Evolutionary conservation across 306 rosid genomes (phyloP), one percentile per base, ranked within the genome.

Genomic region (Senna siamea): DNA sequence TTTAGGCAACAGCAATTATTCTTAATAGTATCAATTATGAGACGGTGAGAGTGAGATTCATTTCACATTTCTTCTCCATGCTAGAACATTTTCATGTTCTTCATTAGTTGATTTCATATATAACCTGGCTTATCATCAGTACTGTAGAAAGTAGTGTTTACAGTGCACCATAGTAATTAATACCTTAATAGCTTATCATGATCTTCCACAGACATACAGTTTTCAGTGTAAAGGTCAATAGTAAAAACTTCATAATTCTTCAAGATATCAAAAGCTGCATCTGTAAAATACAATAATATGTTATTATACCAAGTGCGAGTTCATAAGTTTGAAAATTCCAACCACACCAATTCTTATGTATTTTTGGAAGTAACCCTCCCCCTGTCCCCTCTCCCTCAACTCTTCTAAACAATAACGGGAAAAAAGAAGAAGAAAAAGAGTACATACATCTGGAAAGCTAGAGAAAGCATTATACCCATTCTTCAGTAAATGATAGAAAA

Each of bases 401-500:
- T 22, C 71, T 69, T 60, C 20, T n/a, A 30, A 54, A 61, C 57
- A 26, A 52, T 4, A 7, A 17, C 2, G 30, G 68, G 47, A 4
- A 51, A 9, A 20, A 10, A 1, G 5, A 66, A n/a, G 14, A 14
- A 30, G 12, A 47, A 48, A 72, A 59, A n/a, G 9, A 73, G 72
- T 61, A 44, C 79, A 73, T 78, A 55, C 62, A 64, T 69, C 64
- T 74, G 57, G 48, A 75, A 75, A 67, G 83, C 72, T 66, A 83
- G 76, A 83, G 81, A 79, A 82, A 79, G 70, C 58, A 83, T 65
- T 76, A 71, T 76, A 75, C 87, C 85, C 62, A 69, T 69, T 78
- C 76, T 46, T 71, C 79, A 52, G 71, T 47, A 54, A 43, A 43
- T 61, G 77, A 66, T 15, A 55, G 51, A 48, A 38, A 69, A 78